These are phyloP conservation scores for Sanghuangporus baumii DNA, from an alignment of 1,284 basidiomycete genomes.

Conservation along the genomic window DNA sequence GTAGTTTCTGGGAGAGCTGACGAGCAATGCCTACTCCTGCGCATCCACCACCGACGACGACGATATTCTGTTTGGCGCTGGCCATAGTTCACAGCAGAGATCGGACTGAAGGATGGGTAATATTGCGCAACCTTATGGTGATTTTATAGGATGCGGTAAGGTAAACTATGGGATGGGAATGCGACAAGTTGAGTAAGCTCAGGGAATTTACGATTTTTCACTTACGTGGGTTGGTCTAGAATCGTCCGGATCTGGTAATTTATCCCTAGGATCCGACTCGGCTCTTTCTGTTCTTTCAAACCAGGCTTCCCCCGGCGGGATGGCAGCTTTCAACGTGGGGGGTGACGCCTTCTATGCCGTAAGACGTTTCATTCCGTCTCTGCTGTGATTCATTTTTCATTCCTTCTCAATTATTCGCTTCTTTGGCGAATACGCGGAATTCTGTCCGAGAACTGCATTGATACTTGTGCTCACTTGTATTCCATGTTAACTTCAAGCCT, in stretches of 20 bases:
- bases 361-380: no score
- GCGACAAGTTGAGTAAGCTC: neutral
- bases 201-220: neutral
- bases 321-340: no score
- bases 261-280: neutral
- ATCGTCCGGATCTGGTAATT: neutral
- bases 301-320: no score
- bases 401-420: no score
- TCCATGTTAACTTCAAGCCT: no score
- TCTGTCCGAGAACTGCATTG: no score
- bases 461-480: no score
- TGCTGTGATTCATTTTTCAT: no score
- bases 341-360: no score
- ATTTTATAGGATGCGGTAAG: neutral
- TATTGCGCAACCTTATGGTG: neutral
- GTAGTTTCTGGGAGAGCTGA: constrained; percentile 30
- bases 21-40: constrained; percentile 28
- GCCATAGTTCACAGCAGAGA: neutral
- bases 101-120: neutral
- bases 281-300: neutral
- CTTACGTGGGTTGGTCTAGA: neutral
- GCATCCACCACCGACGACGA: constrained; percentile 35
- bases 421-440: no score
- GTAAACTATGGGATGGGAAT: no score
- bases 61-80: constrained; percentile 28